Conservation (phyloP, 768 basidiomycete species). For the Rhodotorula diobovata region DNA sequence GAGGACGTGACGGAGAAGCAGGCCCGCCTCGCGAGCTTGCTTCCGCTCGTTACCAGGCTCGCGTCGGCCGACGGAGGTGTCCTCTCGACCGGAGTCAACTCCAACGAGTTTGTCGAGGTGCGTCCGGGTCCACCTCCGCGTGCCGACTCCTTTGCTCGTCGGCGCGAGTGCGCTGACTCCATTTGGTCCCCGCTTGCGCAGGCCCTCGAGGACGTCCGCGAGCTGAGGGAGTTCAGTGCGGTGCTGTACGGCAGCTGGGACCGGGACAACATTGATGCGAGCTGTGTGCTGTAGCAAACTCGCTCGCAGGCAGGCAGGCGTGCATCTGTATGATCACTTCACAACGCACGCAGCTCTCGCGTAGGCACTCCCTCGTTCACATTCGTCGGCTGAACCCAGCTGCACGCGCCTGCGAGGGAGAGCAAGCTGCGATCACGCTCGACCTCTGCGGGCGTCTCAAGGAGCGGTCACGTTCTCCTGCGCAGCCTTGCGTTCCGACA, state of each 20-base stretch:
- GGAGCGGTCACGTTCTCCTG: no score
- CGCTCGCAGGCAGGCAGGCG: background rate
- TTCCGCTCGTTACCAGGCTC: slow-evolving; percentile 78
- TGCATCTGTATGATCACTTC: background rate
- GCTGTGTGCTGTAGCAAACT: background rate
- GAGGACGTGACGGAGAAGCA: slow-evolving; percentile 45
- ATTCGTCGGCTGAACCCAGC: no score
- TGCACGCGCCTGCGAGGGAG: no score
- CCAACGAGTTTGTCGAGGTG: slow-evolving; percentile 72
- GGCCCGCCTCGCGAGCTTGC: slow-evolving; percentile 68
- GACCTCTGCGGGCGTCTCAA: no score
- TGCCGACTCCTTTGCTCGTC: slow-evolving; percentile 44
- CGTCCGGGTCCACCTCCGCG: no score
- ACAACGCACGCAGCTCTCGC: no score
- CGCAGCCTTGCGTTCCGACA: no score
- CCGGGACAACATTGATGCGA: slow-evolving; percentile 40
- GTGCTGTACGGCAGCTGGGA: slow-evolving; percentile 68
- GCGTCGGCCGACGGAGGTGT: background rate
- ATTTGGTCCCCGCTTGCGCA: slow-evolving; percentile 44
- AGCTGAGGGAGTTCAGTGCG: slow-evolving; percentile 65
- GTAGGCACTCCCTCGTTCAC: no score
- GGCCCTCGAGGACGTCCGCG: slow-evolving; percentile 61
- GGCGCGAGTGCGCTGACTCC: background rate
- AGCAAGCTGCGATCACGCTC: no score
- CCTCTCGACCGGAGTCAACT: background rate